These are phyloP conservation scores for Coemansia sp. DNA, from an alignment of 192 early-diverging fungal species.

Conservation along the genomic window DNA sequence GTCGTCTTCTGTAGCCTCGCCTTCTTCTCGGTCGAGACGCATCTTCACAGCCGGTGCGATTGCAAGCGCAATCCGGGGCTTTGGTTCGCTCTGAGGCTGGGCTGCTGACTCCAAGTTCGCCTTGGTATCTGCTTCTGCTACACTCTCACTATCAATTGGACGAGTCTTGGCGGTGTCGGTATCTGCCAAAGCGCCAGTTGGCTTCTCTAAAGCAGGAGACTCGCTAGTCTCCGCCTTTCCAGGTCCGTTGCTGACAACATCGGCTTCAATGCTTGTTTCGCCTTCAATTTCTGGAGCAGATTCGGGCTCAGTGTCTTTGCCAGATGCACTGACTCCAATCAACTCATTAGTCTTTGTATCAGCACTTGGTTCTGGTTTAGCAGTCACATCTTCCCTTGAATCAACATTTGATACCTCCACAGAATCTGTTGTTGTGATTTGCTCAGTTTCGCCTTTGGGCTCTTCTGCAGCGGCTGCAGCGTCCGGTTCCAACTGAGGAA, in stretches of 20 bases:
- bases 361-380: background rate
- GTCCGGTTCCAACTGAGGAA: background rate
- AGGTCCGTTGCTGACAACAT: background rate
- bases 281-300: background rate
- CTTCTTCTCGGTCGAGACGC: conserved; percentile 38
- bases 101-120: background rate
- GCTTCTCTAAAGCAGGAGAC: background rate
- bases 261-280: background rate
- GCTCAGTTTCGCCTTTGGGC: background rate
- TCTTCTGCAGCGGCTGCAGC: background rate
- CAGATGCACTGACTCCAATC: background rate
- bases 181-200: background rate
- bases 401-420: background rate
- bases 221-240: background rate
- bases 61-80: background rate
- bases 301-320: background rate
- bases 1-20: conserved; percentile 51
- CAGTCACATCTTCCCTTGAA: background rate
- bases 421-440: too few relatives aligned
- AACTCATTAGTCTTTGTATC: background rate
- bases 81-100: background rate
- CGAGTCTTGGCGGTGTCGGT: background rate
- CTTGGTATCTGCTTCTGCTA: background rate
- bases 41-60: conserved; percentile 3
- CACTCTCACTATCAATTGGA: background rate